Evolutionary conservation across 2,329 filamentous ascomycete species (phyloP), one percentile per base, ranked within the genome.

Genomic region (Tolypocladium tundrense): DNA sequence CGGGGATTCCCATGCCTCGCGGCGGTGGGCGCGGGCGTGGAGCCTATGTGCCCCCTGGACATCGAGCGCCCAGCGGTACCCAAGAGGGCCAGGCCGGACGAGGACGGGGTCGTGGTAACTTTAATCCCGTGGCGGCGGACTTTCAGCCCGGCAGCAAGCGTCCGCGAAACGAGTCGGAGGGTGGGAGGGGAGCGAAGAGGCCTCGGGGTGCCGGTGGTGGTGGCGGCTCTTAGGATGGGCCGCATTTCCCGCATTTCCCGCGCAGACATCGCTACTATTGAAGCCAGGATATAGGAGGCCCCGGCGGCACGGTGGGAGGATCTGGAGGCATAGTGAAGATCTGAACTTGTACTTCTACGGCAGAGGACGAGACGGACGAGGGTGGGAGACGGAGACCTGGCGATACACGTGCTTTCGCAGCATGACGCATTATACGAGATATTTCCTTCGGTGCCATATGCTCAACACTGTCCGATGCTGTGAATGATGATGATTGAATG

Each of bases 61-160:
- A 75, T 58, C 68, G 74, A 37, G 63, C 62, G 4, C 67, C 67
- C 8, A 71, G 69, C 54, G 73, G 72, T 19, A 64, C 59, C 53
- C 72, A 74, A 37, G 72, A 75, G 21, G 45, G 41, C 16, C 68
- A 62, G 62, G 70, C 21, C 64, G 74, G 27, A 69, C 56, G 74
- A 45, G 73, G 74, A 31, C 72, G 75, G 39, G 73, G 78, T 27
- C 70, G 70, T 13, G 57, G 56, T 5, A 72, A 59, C 13, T 64
- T 85, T 63, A 85, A 81, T 62, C 76, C 78, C 1, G 71, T 71
- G 14, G 82, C 79, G 11, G 73, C 77, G 54, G 84, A 85, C 58
- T 80, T 83, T 63, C 81, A 83, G 48, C 78, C 79, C 10, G 81
- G 82, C 4, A 80, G 76, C 62, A 85, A 85, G 70, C 75, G 82